Percentiles rank a stretch among this genome's conserved stretches.
Conservation (phyloP, 2,329 filamentous ascomycete species). For the Penicillium expansum region DNA sequence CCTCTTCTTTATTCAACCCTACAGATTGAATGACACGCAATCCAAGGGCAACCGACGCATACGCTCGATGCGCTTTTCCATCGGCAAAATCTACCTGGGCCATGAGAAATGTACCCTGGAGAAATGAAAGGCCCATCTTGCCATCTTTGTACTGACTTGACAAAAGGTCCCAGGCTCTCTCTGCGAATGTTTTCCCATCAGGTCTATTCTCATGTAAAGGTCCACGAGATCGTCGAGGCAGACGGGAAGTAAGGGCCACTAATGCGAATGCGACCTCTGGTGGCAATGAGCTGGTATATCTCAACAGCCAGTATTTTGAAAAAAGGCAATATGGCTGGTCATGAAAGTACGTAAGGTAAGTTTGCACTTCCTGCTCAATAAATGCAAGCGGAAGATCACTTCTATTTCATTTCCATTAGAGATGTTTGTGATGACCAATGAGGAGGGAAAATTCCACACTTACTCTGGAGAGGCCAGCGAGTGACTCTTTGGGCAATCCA, state of each 20-base stretch:
- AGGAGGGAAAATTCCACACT: no score
- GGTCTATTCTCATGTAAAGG: neutral
- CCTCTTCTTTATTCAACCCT: conserved; percentile 19
- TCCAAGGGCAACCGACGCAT: conserved; percentile 21
- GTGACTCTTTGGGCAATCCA: neutral
- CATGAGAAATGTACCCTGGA: conserved; percentile 26
- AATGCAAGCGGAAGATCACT: conserved; percentile 2
- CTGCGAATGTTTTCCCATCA: conserved; percentile 8
- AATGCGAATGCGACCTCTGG: conserved; percentile 22
- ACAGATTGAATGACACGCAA: conserved; percentile 23
- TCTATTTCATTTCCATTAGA: neutral
- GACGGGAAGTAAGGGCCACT: conserved; percentile 24
- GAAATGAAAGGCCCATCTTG: conserved; percentile 18
- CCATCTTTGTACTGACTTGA: conserved; percentile 17
- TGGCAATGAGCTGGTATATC: conserved; percentile 12
- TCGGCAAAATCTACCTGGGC: conserved; percentile 27
- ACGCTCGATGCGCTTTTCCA: conserved; percentile 22
- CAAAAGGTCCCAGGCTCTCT: conserved; percentile 23
- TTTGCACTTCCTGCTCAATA: conserved; percentile 20
- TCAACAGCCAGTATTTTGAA: conserved; percentile 17
- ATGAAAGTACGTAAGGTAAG: conserved; percentile 24
- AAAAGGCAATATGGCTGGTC: conserved; percentile 29
- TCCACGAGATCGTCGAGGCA: conserved; percentile 12
- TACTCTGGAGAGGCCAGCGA: neutral
- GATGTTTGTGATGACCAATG: neutral